Percentiles rank a stretch among this genome's conserved stretches.
Evolutionary conservation across 345 rosid genomes (phyloP).

Genomic region (Ceriops decandra): DNA sequence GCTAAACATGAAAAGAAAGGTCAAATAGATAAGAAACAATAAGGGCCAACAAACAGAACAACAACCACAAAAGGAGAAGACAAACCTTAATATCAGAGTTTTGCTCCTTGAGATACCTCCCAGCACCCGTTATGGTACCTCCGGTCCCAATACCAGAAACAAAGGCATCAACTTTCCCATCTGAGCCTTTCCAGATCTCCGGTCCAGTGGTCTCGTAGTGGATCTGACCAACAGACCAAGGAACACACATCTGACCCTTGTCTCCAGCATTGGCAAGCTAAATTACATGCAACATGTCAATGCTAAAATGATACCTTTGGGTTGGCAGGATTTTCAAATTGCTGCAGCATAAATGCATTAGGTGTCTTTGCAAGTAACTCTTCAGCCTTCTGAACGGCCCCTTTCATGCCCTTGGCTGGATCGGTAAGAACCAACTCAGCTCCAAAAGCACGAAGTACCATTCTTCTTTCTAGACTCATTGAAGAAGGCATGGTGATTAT

Average conservation of each 20-base stretch:
- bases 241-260: neutral
- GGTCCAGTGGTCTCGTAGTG: conserved; percentile 92
- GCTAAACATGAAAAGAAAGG: conserved; percentile 33
- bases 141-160: conserved; percentile 88
- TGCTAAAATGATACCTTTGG: conserved; percentile 52
- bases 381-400: conserved; percentile 79
- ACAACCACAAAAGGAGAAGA: neutral
- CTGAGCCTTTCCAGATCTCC: conserved; percentile 77
- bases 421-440: conserved; percentile 73
- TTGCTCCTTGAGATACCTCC: conserved; percentile 66
- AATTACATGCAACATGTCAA: conserved; percentile 2
- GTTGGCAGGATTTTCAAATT: conserved; percentile 78
- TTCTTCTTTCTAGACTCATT: conserved; percentile 84
- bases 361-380: conserved; percentile 72
- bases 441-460: conserved; percentile 78
- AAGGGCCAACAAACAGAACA: neutral
- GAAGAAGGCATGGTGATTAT: conserved; percentile 86
- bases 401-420: conserved; percentile 87
- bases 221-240: conserved; percentile 46
- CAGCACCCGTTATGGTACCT: conserved; percentile 79
- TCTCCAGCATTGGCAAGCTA: conserved; percentile 2
- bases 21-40: neutral
- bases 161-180: conserved; percentile 69
- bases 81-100: conserved; percentile 61
- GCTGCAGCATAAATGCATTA: conserved; percentile 72